Base-by-base conservation (phyloP, 2,329 filamentous ascomycete genomes). In the Diplodia mutila region DNA sequence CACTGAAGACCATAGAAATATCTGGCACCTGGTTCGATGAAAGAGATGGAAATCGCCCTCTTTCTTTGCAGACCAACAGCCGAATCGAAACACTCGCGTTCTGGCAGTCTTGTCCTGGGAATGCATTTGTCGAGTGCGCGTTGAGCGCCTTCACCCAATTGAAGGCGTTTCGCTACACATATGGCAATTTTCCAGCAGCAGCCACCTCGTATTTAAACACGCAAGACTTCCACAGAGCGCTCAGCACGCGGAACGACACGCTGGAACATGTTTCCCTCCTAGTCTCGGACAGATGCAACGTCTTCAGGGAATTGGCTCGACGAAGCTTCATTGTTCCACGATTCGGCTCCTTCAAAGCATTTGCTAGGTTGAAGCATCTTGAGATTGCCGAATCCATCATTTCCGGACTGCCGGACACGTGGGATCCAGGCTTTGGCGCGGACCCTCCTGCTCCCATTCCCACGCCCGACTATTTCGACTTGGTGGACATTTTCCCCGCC, bases 261-360 rank as follows among this genome's bases (percentile, higher is more conserved):
- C 11, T 63, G n/a, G 59, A 63, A 32, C 59, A 37, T n/a, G 12
- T 63, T n/a, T 34, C 49, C 6, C n/a, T 51, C 11, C 11, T 39
- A 12, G 27, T 37, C 4, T 48, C 59, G 8, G 4, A 51, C 6
- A 11, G 21, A 21, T 11, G 49, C 49, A 12, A 11, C 8, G 14
- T 21, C 29, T 54, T 29, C 25, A 34, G 9, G 7, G 16, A 54
- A 21, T 21, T 21, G 18, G 5, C n/a, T 11, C 52, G 29, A 12
- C 8, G 25, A 12, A 34, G 18, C 49, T 18, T 21, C 4, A 4
- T 27, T 11, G 14, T 18, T 7, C 11, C n/a, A 18, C 27, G 18
- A 11, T 34, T 51, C 14, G 42, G 46, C 9, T 63, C 59, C 16
- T 51, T 63, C 46, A 63, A 63, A n/a, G 46, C 23, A 18, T 51